A percentile compares a stretch with the other conserved stretches of the same genome.
Conservation (phyloP, 2,329 filamentous ascomycete genomes). For the Hortaea werneckii region DNA sequence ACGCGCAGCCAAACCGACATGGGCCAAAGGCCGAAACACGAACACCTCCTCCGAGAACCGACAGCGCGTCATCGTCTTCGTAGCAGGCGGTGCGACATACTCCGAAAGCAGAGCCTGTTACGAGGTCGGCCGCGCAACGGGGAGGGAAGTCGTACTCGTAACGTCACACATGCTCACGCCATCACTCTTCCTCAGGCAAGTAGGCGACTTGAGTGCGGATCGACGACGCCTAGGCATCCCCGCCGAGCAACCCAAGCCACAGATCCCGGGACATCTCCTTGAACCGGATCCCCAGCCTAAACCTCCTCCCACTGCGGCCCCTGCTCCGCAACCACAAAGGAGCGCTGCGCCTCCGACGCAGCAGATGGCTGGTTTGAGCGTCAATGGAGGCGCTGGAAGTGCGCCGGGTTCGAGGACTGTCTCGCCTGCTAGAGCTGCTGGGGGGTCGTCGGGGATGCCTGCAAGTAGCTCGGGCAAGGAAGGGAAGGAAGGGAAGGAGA, state of each 20-base stretch:
- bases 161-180: constrained; percentile 92
- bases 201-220: constrained; percentile 68
- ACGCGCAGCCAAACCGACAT: constrained; percentile 84
- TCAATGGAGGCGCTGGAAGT: constrained; percentile 24
- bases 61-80: constrained; percentile 85
- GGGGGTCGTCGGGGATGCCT: neutral
- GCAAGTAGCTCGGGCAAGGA: constrained; percentile 28
- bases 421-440: constrained; percentile 7
- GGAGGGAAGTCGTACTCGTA: constrained; percentile 75
- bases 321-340: constrained; percentile 9
- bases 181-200: constrained; percentile 68
- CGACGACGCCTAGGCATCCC: constrained; percentile 71
- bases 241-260: constrained; percentile 66
- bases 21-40: constrained; percentile 68
- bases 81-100: constrained; percentile 91
- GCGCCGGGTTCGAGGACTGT: constrained; percentile 14
- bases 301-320: constrained; percentile 35
- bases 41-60: constrained; percentile 57
- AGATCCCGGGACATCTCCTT: constrained; percentile 76
- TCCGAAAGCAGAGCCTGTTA: constrained; percentile 85
- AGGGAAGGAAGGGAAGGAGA: constrained; percentile 49
- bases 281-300: constrained; percentile 54
- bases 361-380: constrained; percentile 47
- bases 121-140: constrained; percentile 62
- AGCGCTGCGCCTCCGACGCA: constrained; percentile 40